Base-by-base conservation (phyloP, 768 basidiomycete species). In the Rubroboletus satanas region DNA sequence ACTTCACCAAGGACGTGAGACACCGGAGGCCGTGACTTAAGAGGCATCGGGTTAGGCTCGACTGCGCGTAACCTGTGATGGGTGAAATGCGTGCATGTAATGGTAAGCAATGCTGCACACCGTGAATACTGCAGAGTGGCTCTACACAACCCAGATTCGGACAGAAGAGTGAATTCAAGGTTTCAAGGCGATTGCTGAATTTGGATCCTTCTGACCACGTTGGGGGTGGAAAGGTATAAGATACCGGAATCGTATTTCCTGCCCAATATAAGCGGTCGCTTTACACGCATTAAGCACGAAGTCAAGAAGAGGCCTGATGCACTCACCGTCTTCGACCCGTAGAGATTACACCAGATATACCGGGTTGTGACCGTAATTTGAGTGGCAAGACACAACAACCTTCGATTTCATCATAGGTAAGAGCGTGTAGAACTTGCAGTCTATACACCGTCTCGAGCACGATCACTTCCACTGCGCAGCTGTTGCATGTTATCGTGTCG, bases 141-240 rank as follows among this genome's bases (percentile, higher is more conserved):
- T 76, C 75, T 0, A 79, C 29, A 53, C 84, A 85, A 49, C 75
- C 81, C 23, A 77, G 54, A 49, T 79, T 83, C 6, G 74, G 73
- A 66, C 84, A 85, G 54, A 85, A 84, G 0, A 74, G 58, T 3
- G 70, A 62, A 4, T 74, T 62, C n/a, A 77, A 60, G 14, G 62
- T 70, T n/a, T 66, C 52, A 6, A 83, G 56, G 31, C 70, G 74
- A 42, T 39, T 48, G n/a, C 59, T 56, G 17, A 70, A 51, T 23
- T 64, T 49, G 5, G 48, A 45, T 58, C 56, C 29, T 66, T 57
- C 53, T 56, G 42, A 32, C 17, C 35, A 29, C 11, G 23, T 32
- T 31, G 21, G n/a, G 0, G 31, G 44, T 7, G 52, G 54, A 39
- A 64, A 67, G 4, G 32, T 35, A 28, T 60, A 60, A 31, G 57